Base-by-base conservation (phyloP, 768 basidiomycete species). In the Exidia glandulosa region DNA sequence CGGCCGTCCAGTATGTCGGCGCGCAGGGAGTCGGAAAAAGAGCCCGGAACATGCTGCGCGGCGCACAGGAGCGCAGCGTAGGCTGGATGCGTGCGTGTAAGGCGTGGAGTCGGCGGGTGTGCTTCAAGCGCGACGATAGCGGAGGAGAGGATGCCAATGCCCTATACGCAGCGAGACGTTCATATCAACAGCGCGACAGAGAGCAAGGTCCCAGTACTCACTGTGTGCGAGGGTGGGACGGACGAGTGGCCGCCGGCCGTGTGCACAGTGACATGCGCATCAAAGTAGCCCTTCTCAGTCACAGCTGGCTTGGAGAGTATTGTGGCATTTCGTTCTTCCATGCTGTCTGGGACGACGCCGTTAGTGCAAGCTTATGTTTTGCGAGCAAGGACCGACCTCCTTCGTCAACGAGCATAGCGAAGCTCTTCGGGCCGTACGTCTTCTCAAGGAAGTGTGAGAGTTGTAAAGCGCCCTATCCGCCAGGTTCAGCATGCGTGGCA, bases 371-470 rank as follows among this genome's bases (percentile, higher is more conserved):
- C 7, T 32, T 52, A 61, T 34, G 27, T 61, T 6, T 48, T 10
- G 14, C 25, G 37, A 12, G 13, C 33, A 30, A 69, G 56, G 41
- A 58, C 75, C 66, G 69, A 84, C 90, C 82, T 33, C 94, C 93
- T 76, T 97, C 94, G 67, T 97, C 94, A 33, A 97, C 77, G 50
- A 96, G 70, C 68, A 95, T 77, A 0, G 88, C 83, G 67, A 91
- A 83, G 3, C 81, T 79, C 66, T 91, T 71, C 61, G 80, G 68
- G 34, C 92, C 93, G 67, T 89, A 94, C 16, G 75, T 77, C 2
- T 76, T 64, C 54, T 81, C 68, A 32, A 96, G 69, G 45, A 73
- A 68, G 4, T 67, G 32, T 0, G 72, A 72, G n/a, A 84, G 72
- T 2, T 66, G 60, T 0, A 62, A 58, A 0, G 82, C 81, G 5